These are phyloP conservation scores for Pseudogymnoascus sp. DNA, from an alignment of 2,329 filamentous ascomycete species.

Conservation along the genomic window DNA sequence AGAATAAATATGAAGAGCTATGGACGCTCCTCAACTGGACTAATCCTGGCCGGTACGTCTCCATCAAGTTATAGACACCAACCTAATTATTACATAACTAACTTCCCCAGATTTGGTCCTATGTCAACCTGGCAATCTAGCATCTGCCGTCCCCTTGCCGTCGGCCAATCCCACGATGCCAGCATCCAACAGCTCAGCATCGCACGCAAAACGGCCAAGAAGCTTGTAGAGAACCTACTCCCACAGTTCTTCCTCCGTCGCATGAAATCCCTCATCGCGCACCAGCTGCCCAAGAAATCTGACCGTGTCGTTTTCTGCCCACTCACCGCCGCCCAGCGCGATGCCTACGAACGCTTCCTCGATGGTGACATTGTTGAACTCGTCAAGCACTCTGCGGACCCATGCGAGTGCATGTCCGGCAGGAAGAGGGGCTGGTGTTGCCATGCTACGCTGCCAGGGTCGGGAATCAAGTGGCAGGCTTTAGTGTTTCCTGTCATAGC, in stretches of 20 bases:
- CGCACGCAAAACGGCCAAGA: constrained; percentile 73
- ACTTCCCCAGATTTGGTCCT: constrained; percentile 42
- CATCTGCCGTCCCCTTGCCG: constrained; percentile 71
- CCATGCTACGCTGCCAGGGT: constrained; percentile 44
- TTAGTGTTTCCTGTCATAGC: constrained; percentile 80
- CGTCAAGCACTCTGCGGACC: constrained; percentile 60
- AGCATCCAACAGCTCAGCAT: constrained; percentile 73
- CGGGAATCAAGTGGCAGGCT: constrained; percentile 45
- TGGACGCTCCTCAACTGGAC: constrained; percentile 97
- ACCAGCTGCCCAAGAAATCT: constrained; percentile 90
- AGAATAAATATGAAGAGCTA: constrained; percentile 95
- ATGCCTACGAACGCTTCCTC: constrained; percentile 79
- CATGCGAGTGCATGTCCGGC: constrained; percentile 61
- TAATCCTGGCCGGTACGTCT: constrained; percentile 58
- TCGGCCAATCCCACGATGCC: constrained; percentile 89
- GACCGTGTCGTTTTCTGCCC: constrained; percentile 94
- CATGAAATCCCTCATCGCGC: constrained; percentile 85
- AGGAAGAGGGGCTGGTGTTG: constrained; percentile 80
- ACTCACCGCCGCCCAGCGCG: constrained; percentile 69
- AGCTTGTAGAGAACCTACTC: constrained; percentile 78
- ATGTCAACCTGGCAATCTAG: constrained; percentile 68
- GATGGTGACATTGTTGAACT: constrained; percentile 60
- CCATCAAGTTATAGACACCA: constrained; percentile 39
- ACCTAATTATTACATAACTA: constrained; percentile 18
- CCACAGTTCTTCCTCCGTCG: constrained; percentile 85